These are phyloP conservation scores for Rhynchosporium agropyri DNA, from an alignment of 2,329 filamentous ascomycete species.

Conservation along the genomic window DNA sequence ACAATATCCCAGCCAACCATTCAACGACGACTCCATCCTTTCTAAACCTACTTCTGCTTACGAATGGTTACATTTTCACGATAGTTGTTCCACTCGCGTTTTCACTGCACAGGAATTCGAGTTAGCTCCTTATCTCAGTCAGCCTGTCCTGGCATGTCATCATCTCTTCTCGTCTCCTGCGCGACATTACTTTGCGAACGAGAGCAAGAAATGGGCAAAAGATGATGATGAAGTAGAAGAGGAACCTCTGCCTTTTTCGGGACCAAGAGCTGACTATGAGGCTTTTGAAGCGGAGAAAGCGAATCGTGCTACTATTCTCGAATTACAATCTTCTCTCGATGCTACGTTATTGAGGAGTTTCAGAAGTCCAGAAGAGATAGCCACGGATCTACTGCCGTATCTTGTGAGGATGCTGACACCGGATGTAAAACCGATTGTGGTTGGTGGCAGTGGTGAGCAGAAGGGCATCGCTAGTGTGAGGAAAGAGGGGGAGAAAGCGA, in stretches of 20 bases:
- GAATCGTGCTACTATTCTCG: conserved; percentile 72
- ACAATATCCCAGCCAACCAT: conserved; percentile 83
- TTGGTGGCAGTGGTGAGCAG: conserved; percentile 68
- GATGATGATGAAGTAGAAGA: conserved; percentile 47
- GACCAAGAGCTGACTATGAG: conserved; percentile 77
- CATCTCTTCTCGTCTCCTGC: conserved; percentile 79
- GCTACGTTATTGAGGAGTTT: conserved; percentile 75
- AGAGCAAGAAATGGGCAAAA: conserved; percentile 50
- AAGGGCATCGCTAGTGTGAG: conserved; percentile 79
- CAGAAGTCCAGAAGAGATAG: conserved; percentile 75
- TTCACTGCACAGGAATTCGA: conserved; percentile 93
- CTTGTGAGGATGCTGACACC: conserved; percentile 82
- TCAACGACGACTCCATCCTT: conserved; percentile 89
- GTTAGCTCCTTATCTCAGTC: conserved; percentile 80
- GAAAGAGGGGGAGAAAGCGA: conserved; percentile 78
- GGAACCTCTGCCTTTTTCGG: conserved; percentile 73
- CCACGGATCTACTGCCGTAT: conserved; percentile 83
- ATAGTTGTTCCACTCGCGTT: conserved; percentile 75
- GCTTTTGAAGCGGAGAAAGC: conserved; percentile 81
- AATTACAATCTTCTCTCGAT: conserved; percentile 73
- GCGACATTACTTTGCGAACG: conserved; percentile 48
- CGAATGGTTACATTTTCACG: conserved; percentile 96
- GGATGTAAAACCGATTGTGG: conserved; percentile 86
- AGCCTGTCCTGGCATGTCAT: conserved; percentile 87
- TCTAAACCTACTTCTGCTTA: conserved; percentile 80